Base-by-base conservation (phyloP, 371 early-diverging fungal species). In the Mucor lusitanicus region DNA sequence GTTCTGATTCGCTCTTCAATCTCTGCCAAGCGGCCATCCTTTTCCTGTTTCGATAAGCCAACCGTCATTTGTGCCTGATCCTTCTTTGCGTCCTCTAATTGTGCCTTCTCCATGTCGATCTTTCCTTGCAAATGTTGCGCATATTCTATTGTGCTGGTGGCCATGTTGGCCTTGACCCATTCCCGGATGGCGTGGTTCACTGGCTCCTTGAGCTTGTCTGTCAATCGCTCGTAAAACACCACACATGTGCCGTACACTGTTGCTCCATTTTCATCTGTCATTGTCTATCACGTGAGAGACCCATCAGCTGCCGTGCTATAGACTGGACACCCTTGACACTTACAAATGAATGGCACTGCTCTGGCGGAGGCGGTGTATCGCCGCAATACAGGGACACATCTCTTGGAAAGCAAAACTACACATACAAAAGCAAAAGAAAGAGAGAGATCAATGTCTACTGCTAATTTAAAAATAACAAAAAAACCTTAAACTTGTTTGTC, bases 351-450 rank as follows among this genome's bases (percentile, higher is more conserved):
- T 94, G 94, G 30, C 74, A 81, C 4, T 85, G 88, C 39, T 87
- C 86, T 23, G 88, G 75, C 1, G 92, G 93, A 9, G 82, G 53
- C 3, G 53, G 80, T 13, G 78, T 79, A 7, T 84, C 78, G 21
- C 79, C 83, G 55, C 85, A 73, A 37, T 71, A 70, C 21, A 94
- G 78, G 3, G 77, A 70, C 3, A 93, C 71, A 56, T 90, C 88
- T 70, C 82, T 86, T 13, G 94, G 94, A 73, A 92, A 94, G 63
- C 92, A 92, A 78, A 94, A 93, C 94, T 93, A 72, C 0, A 40
- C 9, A 17, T n/a, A n/a, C n/a, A n/a, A n/a, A n/a, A n/a, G n/a
- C n/a, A n/a, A n/a, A n/a, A n/a, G n/a, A n/a, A n/a, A n/a, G n/a
- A 17, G 15, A 40, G 72, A 30, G 33, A 28, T 27, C 33, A 63